phyloP scores from a whole-genome alignment of 2,329 filamentous ascomycete genomes.

The Arachnopeziza araneosa region DNA sequence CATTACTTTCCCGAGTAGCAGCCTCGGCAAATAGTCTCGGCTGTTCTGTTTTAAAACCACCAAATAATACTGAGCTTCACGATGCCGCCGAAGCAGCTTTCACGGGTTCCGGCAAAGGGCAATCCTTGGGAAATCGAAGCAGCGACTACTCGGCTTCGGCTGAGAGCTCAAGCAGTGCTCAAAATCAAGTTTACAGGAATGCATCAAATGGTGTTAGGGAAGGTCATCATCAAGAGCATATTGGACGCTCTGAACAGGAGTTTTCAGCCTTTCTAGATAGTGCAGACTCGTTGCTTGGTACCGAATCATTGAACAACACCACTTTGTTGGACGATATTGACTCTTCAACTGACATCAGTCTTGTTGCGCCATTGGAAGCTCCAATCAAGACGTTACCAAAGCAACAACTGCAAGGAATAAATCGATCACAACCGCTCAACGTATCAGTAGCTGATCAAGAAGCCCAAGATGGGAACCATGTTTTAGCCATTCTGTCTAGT shows the following conservation, averaged over 20 bases:
- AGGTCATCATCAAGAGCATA: constrained; percentile 22
- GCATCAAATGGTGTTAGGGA: constrained; percentile 10
- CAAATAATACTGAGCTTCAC: constrained; percentile 18
- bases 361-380: background rate
- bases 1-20: constrained; percentile 24
- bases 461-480: constrained; percentile 35
- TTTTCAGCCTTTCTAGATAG: constrained; percentile 29
- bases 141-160: constrained; percentile 13
- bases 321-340: background rate
- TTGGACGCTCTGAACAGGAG: constrained; percentile 22
- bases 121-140: constrained; percentile 12
- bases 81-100: constrained; percentile 15
- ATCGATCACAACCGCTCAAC: background rate
- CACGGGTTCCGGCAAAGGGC: constrained; percentile 23
- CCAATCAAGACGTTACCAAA: background rate
- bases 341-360: background rate
- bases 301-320: background rate
- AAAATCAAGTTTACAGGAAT: background rate
- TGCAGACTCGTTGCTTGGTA: constrained; percentile 18
- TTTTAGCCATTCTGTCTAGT: constrained; percentile 35
- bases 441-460: constrained; percentile 22
- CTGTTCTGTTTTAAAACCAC: constrained; percentile 28
- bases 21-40: constrained; percentile 33
- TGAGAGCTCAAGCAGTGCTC: constrained; percentile 19
- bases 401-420: background rate